phyloP scores from a whole-genome alignment of 2,329 filamentous ascomycete species.

The Trichoderma oligosporum region DNA sequence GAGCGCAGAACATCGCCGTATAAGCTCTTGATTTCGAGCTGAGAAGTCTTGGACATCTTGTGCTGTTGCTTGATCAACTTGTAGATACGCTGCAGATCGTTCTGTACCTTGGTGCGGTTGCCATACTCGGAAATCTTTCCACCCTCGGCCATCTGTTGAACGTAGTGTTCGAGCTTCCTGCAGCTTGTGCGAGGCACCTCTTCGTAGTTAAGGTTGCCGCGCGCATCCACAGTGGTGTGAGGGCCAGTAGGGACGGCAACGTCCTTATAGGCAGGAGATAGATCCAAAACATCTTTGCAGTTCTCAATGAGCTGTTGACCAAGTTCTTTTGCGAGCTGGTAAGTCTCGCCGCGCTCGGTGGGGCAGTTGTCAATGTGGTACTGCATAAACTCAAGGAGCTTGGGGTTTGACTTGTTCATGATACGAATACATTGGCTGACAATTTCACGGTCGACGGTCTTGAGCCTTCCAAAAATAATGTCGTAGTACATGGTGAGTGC shows the following conservation, averaged over 20 bases:
- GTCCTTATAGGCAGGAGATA: conserved; percentile 91
- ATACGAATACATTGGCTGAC: conserved; percentile 98
- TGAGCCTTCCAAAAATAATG: conserved; percentile 92
- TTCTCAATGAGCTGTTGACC: conserved; percentile 94
- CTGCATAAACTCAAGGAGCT: conserved; percentile 97
- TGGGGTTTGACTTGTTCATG: conserved; percentile 98
- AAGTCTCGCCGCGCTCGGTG: conserved; percentile 93
- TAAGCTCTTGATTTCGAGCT: conserved; percentile 91
- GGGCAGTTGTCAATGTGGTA: conserved; percentile 99
- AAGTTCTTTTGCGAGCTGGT: conserved; percentile 94
- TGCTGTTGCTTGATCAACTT: conserved; percentile 98
- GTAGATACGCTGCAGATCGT: conserved; percentile 90
- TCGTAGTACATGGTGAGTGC: conserved; percentile 98
- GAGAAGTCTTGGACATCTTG: conserved; percentile 92
- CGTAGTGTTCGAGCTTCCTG: conserved; percentile 96
- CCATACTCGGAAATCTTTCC: conserved; percentile 99
- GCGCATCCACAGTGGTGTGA: conserved; percentile 84
- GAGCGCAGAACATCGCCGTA: conserved; percentile 94
- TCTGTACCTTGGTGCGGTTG: conserved; percentile 96
- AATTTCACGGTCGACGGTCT: conserved; percentile 93
- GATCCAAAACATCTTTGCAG: conserved; percentile 84
- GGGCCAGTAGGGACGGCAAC: conserved; percentile 89
- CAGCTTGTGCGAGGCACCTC: conserved; percentile 84
- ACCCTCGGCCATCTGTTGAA: conserved; percentile 96
- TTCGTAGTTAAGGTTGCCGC: conserved; percentile 87